A percentile compares a stretch with the other conserved stretches of the same genome.
phyloP scores from a whole-genome alignment of 345 rosid genomes.

The Euclidium syriacum region DNA sequence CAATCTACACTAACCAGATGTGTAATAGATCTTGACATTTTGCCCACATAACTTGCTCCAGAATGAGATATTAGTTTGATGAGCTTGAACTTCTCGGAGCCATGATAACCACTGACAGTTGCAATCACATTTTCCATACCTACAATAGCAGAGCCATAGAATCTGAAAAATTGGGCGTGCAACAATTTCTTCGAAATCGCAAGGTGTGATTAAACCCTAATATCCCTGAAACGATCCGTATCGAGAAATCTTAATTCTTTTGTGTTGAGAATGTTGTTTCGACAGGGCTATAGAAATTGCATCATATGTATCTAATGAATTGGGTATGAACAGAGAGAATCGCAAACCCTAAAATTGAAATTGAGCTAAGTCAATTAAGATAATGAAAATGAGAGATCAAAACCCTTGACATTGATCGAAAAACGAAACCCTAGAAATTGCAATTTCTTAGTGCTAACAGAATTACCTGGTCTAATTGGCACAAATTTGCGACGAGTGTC shows the following conservation, averaged over 20 bases:
- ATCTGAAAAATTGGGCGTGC: not conserved
- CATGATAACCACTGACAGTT: constrained; percentile 88
- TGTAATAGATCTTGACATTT: constrained; percentile 60
- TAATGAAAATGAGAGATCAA: not conserved
- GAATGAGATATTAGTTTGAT: constrained; percentile 64
- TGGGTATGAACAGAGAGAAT: too few species aligned
- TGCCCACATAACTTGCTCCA: constrained; percentile 82
- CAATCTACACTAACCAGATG: constrained; percentile 53
- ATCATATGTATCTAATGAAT: too few species aligned
- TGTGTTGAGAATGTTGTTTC: too few species aligned
- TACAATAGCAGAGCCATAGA: constrained; percentile 18
- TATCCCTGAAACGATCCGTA: too few species aligned
- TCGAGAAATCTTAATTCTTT: too few species aligned
- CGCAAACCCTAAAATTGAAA: too few species aligned
- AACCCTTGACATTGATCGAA: not conserved
- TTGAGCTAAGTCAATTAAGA: not conserved
- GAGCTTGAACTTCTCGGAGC: constrained; percentile 69
- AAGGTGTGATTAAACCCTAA: not conserved
- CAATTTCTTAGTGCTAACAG: not conserved
- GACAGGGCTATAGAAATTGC: too few species aligned
- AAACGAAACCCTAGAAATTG: constrained; percentile 10
- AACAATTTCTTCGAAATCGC: not conserved
- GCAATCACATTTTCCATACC: constrained; percentile 88
- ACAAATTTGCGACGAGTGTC: not conserved
- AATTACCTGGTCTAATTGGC: constrained; percentile 4